Conservation (phyloP, 371 early-diverging fungal genomes). For the Batkoa obscura region DNA sequence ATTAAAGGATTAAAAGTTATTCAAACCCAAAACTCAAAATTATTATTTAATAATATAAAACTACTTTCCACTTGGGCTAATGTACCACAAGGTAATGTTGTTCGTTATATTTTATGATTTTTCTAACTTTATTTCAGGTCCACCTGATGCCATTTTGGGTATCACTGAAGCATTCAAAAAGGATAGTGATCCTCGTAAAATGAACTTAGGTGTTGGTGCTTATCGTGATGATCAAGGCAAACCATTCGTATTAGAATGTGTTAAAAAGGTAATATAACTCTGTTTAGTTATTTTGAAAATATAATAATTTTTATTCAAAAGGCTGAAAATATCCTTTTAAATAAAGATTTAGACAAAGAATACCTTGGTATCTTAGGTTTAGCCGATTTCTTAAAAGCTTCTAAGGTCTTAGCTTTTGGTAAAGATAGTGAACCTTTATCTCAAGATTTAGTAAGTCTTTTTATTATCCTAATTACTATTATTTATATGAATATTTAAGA, state of each 20-base stretch:
- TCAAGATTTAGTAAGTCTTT: conserved; percentile 38
- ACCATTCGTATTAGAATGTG: conserved; percentile 76
- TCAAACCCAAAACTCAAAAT: too few species aligned
- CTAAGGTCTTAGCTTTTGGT: conserved; percentile 79
- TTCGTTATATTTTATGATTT: too few species aligned
- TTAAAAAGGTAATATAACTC: conserved; percentile 43
- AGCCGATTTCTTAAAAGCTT: conserved; percentile 58
- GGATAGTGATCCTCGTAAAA: conserved; percentile 75
- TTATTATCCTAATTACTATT: not conserved
- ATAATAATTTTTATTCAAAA: conserved; percentile 11
- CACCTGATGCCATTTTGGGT: conserved; percentile 91
- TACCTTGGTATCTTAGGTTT: conserved; percentile 91
- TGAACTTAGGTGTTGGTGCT: conserved; percentile 96
- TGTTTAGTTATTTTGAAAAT: not conserved
- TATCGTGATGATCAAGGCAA: conserved; percentile 89
- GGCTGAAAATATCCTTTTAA: conserved; percentile 62
- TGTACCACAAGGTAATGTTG: too few species aligned
- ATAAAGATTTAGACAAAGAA: conserved; percentile 72
- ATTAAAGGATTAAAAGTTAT: too few species aligned
- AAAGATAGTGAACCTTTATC: conserved; percentile 43
- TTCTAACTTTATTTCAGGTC: conserved; percentile 24
- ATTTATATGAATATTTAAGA: conserved; percentile 12
- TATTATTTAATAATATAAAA: too few species aligned
- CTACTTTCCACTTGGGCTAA: too few species aligned
- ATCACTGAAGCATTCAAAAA: conserved; percentile 93